Evolutionary conservation across 2,329 filamentous ascomycete genomes (phyloP), one percentile per base, ranked within the genome.

Genomic region (Ceratocystis lukuohia): DNA sequence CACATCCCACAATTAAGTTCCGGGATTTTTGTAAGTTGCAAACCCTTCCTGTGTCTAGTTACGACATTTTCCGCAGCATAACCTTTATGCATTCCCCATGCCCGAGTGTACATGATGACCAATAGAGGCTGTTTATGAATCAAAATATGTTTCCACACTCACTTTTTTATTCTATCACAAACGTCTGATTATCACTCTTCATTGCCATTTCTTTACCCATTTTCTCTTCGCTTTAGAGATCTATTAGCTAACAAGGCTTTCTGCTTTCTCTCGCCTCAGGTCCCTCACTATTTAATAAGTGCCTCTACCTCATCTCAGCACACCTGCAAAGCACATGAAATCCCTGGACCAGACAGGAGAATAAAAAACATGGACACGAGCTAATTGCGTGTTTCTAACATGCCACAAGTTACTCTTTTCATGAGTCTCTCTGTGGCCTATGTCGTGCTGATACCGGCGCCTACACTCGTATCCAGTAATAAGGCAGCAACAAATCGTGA

Each of bases 111-210:
- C 70, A 75, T 77, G 76, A 78, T 78, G 76, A 77, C 72, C 72
- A 57, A 62, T 57, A 65, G 77, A 78, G 77, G 77, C 77, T 79
- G 77, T 79, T 79, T 78, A 79, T 79, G 77, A 78, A 74, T 66
- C 67, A 62, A 65, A 65, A 44, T 59, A 48, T 67, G 56, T 66
- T 65, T 69, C 65, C 66, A 68, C 62, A 62, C 65, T 66, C 64
- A 66, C 59, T 61, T 44, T 65, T 68, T 66, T 66, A 68, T 65
- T 68, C 67, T 68, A 68, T 68, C 67, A 57, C 66, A 65, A 62
- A 65, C 61, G 33, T 65, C 67, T 68, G 67, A 68, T 66, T 15
- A 22, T 50, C 53, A 68, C 67, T 64, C 61, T 48, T 37, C n/a
- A 20, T 48, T 64, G 17, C 5, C 25, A n/a, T 8, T 5, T 15